A percentile compares a stretch with the other conserved stretches of the same genome.
phyloP scores from a whole-genome alignment of 192 early-diverging fungal genomes.

The Jimgerdemannia flammicorona region DNA sequence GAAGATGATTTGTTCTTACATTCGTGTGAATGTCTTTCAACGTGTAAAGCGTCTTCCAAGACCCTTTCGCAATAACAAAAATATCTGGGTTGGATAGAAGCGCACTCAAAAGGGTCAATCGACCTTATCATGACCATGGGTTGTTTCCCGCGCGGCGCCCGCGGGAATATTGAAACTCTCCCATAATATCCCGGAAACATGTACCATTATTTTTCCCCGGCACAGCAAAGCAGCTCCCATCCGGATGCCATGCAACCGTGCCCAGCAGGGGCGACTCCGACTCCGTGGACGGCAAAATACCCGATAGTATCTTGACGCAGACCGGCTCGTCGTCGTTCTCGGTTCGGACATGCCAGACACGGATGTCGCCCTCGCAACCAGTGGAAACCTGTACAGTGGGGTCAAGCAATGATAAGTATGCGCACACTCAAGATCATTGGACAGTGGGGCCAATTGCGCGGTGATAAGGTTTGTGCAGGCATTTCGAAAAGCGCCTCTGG shows the following conservation, averaged over 20 bases:
- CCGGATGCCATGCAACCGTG: conserved; percentile 61
- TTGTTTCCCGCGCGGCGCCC: background rate
- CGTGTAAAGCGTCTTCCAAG: conserved; percentile 22
- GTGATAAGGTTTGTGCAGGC: too few species aligned
- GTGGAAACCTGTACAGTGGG: conserved; percentile 27
- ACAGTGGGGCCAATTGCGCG: background rate
- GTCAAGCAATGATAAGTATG: background rate
- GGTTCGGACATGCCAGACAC: conserved; percentile 59
- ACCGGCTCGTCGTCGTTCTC: conserved; percentile 26
- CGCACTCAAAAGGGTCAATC: conserved; percentile 25
- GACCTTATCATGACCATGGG: background rate
- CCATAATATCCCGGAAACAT: conserved; percentile 7
- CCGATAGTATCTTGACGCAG: conserved; percentile 34
- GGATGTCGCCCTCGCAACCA: conserved; percentile 57
- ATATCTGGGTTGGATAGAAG: background rate
- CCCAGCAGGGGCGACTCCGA: conserved; percentile 35
- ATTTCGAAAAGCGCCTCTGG: too few species aligned
- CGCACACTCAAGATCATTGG: too few species aligned
- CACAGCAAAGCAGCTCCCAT: conserved; percentile 54
- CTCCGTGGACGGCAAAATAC: conserved; percentile 29
- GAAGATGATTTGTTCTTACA: background rate
- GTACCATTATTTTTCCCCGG: conserved; percentile 45
- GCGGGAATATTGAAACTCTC: background rate
- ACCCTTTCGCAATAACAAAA: conserved; percentile 8
- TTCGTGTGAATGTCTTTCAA: background rate